Conservation (phyloP, 345 rosid genomes). For the Pistacia vera region DNA sequence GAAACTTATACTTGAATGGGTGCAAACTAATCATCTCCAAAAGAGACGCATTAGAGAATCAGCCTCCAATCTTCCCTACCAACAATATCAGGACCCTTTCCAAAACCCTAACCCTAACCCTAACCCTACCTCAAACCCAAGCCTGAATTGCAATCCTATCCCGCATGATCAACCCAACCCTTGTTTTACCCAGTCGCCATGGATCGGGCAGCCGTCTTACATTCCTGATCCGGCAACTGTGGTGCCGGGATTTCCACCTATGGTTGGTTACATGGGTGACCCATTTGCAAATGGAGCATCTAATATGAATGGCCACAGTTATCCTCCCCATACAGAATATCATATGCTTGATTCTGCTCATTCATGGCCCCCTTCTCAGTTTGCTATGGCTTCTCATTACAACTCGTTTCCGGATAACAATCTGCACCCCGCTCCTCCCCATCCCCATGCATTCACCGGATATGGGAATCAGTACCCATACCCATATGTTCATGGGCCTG, state of each 20-base stretch:
- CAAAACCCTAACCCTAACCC: conserved; percentile 49
- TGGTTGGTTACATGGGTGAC: conserved; percentile 46
- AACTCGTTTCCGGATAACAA: conserved; percentile 32
- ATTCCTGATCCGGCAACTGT: conserved; percentile 31
- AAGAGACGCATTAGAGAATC: conserved; percentile 47
- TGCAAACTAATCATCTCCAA: conserved; percentile 82
- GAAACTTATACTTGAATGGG: conserved; percentile 98
- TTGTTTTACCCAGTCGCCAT: conserved; percentile 46
- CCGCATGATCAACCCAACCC: conserved; percentile 39
- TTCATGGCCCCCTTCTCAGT: conserved; percentile 55
- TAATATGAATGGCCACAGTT: conserved; percentile 31
- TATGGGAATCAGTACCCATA: conserved; percentile 58
- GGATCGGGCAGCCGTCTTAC: conserved; percentile 47
- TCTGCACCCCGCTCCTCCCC: conserved; percentile 28
- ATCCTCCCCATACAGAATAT: conserved; percentile 33
- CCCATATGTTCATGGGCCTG: conserved; percentile 46
- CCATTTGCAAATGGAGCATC: conserved; percentile 39
- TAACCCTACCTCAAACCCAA: conserved; percentile 38
- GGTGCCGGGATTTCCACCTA: conserved; percentile 37
- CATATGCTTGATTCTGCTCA: conserved; percentile 48
- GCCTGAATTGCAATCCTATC: conserved; percentile 26
- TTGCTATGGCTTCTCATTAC: conserved; percentile 39
- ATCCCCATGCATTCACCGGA: conserved; percentile 47
- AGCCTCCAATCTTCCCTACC: conserved; percentile 23
- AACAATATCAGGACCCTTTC: conserved; percentile 40